phyloP scores from a whole-genome alignment of 768 basidiomycete species.

The Suillus subalutaceus region DNA sequence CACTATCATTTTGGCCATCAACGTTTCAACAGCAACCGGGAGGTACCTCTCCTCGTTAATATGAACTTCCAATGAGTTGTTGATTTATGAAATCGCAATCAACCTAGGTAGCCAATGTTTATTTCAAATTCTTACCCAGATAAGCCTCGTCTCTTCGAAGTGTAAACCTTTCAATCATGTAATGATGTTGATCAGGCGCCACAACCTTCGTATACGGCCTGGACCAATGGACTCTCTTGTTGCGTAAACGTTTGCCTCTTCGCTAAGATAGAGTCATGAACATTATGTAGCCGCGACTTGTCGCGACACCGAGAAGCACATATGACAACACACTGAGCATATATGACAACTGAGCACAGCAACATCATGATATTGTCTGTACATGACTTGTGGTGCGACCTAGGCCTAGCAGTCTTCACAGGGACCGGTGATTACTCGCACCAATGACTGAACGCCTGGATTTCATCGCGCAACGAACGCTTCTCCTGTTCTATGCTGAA shows the following conservation, averaged over 20 bases:
- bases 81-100: slow-evolving; percentile 10
- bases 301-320: background rate
- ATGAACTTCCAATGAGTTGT: slow-evolving; percentile 3
- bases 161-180: background rate
- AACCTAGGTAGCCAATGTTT: background rate
- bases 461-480: background rate
- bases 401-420: background rate
- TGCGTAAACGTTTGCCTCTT: background rate
- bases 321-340: background rate
- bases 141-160: background rate
- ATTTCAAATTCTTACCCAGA: slow-evolving; percentile 5
- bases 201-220: background rate
- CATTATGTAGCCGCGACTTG: background rate
- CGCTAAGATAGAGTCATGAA: background rate
- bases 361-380: background rate
- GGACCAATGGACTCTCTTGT: background rate
- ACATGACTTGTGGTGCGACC: background rate
- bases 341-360: background rate
- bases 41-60: background rate
- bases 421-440: slow-evolving; percentile 8
- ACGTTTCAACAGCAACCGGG: background rate
- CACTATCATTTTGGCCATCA: too few relatives aligned
- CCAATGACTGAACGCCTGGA: background rate
- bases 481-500: slow-evolving; percentile 4
- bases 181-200: background rate